Evolutionary conservation across 78 protist genomes (phyloP).

Genomic region (Dictyostelium brefeldianum): DNA sequence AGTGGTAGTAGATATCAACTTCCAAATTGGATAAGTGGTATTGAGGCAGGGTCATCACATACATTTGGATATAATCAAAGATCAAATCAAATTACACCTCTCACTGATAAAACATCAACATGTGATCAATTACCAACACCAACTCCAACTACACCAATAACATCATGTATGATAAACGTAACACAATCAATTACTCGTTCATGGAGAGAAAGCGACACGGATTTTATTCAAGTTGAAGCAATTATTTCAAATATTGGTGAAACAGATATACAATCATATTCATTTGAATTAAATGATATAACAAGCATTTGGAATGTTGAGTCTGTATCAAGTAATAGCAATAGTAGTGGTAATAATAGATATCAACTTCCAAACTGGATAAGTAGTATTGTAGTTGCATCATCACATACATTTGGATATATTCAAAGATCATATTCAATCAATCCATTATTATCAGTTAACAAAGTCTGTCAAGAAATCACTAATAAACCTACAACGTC

Average conservation of each 20-base stretch:
- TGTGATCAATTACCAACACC: neutral
- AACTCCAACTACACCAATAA: neutral
- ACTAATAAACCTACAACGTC: too few species aligned
- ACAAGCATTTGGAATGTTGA: neutral
- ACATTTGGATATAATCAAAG: neutral
- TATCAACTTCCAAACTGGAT: conserved; percentile 6
- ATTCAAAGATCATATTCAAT: neutral
- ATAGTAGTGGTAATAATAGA: too few species aligned
- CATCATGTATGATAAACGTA: neutral
- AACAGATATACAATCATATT: neutral
- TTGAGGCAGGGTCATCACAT: neutral
- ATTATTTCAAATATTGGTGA: conserved; percentile 19
- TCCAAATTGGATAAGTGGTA: neutral
- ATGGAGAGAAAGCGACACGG: neutral
- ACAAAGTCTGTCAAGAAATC: neutral
- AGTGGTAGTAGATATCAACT: neutral
- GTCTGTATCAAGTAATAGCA: neutral
- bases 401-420: neutral
- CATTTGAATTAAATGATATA: neutral
- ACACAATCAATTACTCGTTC: neutral
- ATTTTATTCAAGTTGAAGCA: neutral
- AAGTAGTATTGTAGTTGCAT: neutral
- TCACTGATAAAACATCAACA: neutral
- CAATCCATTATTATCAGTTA: neutral
- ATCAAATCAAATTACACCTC: neutral